Evolutionary conservation across 129 eudicot genomes (phyloP), one percentile per base, ranked within the genome.

Genomic region (Helichrysum umbraculigerum): DNA sequence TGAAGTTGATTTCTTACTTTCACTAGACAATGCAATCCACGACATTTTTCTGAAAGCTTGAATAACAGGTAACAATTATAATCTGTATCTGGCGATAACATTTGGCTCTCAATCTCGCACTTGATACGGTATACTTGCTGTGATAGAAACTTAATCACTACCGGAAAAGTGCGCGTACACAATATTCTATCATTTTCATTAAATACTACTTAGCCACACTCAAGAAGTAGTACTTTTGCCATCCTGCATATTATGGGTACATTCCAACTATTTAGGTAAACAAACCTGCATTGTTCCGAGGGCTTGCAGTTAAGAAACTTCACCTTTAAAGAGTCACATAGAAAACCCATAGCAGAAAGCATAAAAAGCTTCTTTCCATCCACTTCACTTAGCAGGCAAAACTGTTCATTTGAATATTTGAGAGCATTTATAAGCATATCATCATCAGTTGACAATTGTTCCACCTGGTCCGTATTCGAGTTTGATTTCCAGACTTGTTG

Each of bases 21-120:
- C 28, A 25, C 28, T 1, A n/a, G 28, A 30, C 32, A 71, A 3
- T 52, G 75, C 50, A 71, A 35, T 29, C 75, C 75, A 16, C 15
- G 29, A 29, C 64, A 52, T 16, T 29, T 30, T 30, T 51, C 30
- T 2, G 75, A 50, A 17, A 71, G 6, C 63, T 71, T 71, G 17
- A 51, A 71, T 14, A 71, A 63, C 7, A 71, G 44, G 75, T 28
- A 28, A 51, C 75, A 71, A 20, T 8, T 16, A n/a, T 70, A 70
- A 5, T 51, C 4, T 15, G 75, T 50, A 47, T 28, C 3, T 51
- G 22, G 28, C 28, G 42, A 28, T 62, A 70, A 6, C 61, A n/a
- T 28, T 16, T 50, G 62, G 5, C 28, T 28, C 29, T 28, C 15
- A 50, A 70, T 70, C 42, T 47, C 51, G 75, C 44, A 44, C 10